Conservation (phyloP, 2,329 filamentous ascomycete genomes). For the Paramyrothecium roridum region DNA sequence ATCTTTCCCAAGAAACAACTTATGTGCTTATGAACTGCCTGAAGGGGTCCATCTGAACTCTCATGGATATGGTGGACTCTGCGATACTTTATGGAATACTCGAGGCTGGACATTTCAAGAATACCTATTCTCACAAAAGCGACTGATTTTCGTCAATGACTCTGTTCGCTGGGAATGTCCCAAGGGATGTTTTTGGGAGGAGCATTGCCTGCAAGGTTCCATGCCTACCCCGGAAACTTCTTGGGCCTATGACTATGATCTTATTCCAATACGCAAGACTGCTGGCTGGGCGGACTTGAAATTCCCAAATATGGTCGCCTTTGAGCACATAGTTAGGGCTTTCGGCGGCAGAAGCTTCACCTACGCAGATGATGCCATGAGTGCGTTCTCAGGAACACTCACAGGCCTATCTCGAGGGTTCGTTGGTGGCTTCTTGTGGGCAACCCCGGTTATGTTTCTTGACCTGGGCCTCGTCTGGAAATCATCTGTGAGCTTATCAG, state of each 20-base stretch:
- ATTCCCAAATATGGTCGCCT: neutral
- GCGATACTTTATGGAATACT: neutral
- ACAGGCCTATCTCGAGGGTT: neutral
- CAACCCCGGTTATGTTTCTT: neutral
- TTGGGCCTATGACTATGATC: neutral
- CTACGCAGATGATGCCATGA: neutral
- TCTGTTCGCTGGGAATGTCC: neutral
- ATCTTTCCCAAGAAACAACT: neutral
- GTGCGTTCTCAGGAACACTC: neutral
- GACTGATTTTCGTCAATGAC: neutral
- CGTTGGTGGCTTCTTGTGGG: neutral
- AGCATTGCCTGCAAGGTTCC: neutral
- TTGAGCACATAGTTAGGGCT: neutral
- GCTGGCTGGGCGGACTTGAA: neutral
- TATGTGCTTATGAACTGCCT: neutral
- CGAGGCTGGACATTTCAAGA: neutral
- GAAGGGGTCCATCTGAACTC: neutral
- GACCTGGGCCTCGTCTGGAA: neutral
- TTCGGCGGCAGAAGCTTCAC: neutral
- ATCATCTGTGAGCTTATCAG: neutral
- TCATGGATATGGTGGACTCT: neutral
- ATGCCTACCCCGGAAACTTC: neutral
- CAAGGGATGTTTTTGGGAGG: neutral
- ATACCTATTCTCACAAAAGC: neutral
- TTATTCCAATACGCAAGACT: neutral